Base-by-base conservation (phyloP, 2,329 filamentous ascomycete species). In the Fusarium nodosum region DNA sequence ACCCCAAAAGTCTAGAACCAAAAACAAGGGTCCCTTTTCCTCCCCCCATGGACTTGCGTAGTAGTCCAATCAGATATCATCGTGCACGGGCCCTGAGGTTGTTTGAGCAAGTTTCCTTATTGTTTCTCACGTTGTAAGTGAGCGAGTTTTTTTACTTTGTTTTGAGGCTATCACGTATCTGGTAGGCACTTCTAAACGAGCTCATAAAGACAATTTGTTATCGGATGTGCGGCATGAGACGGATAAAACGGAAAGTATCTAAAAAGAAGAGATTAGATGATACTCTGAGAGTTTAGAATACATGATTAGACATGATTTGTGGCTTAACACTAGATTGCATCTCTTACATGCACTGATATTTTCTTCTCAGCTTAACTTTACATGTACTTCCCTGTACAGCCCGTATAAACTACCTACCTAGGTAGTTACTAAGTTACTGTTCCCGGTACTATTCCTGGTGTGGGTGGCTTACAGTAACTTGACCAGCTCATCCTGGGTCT, bases 31-130 rank as follows among this genome's bases (percentile, higher is more conserved):
- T 73, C 60, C 42, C 16, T 36, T 60, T 30, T 30, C 50, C 48
- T n/a, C 16, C 33, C 16, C 8, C 33, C 4, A 34, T 28, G 26
- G 28, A 30, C 28, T 30, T 30, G 44, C 38, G 44, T 58, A 59
- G 51, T 41, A 3, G 30, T 44, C 73, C 73, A 75, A 75, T 74
- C 60, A 60, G 46, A 54, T 11, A 2, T 3, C 1, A 30, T 44
- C 36, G 51, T 50, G 68, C 66, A 67, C 64, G 65, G 60, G 58
- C 68, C 68, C 42, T 80, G 78, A 78, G 78, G 72, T 66, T 76
- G 64, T 80, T 80, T 80, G 78, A 80, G 78, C 78, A 80, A 80
- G 78, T 79, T 79, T 78, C 62, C 64, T 16, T 42, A 24, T 16
- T 24, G 15, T 24, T 24, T 45, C 26, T 30, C 18, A 28, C 7